phyloP scores from a whole-genome alignment of 345 rosid species.

The Anacardium occidentale region DNA sequence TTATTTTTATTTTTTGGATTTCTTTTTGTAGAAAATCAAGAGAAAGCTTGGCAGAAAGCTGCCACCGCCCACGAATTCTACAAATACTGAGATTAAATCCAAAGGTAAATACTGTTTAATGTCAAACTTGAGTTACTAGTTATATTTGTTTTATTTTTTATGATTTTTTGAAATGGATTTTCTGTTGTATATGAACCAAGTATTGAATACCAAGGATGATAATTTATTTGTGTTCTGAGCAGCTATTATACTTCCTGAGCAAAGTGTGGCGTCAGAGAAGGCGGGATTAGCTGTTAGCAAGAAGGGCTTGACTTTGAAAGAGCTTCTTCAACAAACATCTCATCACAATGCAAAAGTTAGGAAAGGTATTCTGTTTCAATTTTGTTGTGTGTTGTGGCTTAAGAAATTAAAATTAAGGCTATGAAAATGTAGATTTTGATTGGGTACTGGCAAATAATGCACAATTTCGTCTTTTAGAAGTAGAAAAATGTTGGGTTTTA shows the following conservation, averaged over 20 bases:
- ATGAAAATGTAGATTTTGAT: conserved; percentile 2
- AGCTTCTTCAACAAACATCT: conserved; percentile 78
- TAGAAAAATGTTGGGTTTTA: not conserved
- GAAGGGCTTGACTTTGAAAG: conserved; percentile 85
- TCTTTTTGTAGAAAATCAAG: conserved; percentile 68
- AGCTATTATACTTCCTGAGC: conserved; percentile 92
- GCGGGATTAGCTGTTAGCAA: conserved; percentile 76
- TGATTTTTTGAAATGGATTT: not conserved
- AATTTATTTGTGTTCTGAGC: conserved; percentile 16
- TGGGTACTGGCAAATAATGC: not conserved
- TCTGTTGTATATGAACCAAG: not conserved
- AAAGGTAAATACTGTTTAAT: conserved; percentile 46
- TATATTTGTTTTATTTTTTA: not conserved
- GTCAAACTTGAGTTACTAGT: not conserved
- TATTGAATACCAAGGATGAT: not conserved
- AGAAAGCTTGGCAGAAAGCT: conserved; percentile 82
- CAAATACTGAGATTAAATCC: conserved; percentile 82
- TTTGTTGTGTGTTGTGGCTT: not conserved
- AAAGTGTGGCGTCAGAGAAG: conserved; percentile 78
- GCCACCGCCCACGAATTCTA: conserved; percentile 86
- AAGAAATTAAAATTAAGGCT: not conserved
- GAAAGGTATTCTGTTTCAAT: conserved; percentile 38
- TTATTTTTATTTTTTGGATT: not conserved
- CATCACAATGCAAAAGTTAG: conserved; percentile 88
- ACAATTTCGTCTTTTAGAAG: not conserved